Conservation (phyloP, 106 monocot genomes). For the Allium sativum region DNA sequence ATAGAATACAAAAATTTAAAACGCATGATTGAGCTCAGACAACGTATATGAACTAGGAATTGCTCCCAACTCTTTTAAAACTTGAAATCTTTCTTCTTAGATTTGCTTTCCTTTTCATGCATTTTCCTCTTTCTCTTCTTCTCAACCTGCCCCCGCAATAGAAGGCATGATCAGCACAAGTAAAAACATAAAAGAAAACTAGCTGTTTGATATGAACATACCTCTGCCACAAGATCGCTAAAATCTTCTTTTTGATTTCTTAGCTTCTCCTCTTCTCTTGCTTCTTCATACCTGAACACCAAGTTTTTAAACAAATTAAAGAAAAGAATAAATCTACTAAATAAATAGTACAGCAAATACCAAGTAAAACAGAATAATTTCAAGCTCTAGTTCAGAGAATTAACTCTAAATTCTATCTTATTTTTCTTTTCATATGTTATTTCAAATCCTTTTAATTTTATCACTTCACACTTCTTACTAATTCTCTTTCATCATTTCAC, state of each 20-base stretch:
- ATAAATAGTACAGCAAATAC: too few species aligned
- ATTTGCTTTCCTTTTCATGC: conserved; percentile 96
- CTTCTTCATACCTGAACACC: conserved; percentile 76
- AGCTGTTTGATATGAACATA: conserved; percentile 12
- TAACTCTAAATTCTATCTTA: too few species aligned
- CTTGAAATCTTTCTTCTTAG: conserved; percentile 98
- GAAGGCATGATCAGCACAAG: background rate
- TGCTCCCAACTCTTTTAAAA: conserved; percentile 15
- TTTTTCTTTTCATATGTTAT: too few species aligned
- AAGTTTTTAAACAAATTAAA: background rate
- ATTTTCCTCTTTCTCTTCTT: conserved; percentile 85
- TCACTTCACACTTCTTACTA: too few species aligned
- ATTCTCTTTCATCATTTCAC: too few species aligned
- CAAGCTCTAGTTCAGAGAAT: too few species aligned
- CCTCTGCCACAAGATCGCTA: conserved; percentile 99
- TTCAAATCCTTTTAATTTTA: too few species aligned
- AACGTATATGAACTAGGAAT: too few species aligned
- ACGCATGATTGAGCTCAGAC: too few species aligned
- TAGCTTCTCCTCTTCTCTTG: conserved; percentile 88
- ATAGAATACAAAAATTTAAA: too few species aligned
- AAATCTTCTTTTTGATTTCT: conserved; percentile 98
- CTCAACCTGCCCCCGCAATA: conserved; percentile 42
- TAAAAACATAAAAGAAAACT: background rate
- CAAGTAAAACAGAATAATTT: too few species aligned
- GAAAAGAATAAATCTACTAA: too few species aligned